Evolutionary conservation across 352 stramenopile species (phyloP).

Genomic region (Blastocystis hominis): DNA sequence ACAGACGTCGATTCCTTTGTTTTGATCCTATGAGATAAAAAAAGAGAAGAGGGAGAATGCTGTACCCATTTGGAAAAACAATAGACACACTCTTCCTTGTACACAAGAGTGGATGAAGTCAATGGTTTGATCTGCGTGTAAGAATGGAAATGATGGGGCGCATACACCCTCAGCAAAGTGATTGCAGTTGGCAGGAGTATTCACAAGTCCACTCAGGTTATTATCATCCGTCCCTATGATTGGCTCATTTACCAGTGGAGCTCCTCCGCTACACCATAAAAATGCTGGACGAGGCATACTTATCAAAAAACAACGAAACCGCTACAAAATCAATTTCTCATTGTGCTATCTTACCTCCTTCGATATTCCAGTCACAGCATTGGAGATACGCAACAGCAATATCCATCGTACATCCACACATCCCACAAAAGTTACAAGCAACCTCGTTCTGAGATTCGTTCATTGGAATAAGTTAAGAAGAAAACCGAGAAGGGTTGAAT

Average conservation of each 20-base stretch:
- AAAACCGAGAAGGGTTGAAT: neutral
- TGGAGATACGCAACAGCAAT: slow-evolving; percentile 20
- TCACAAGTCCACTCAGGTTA: neutral
- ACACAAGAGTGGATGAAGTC: neutral
- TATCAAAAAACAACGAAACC: slow-evolving; percentile 44
- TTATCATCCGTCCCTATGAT: neutral
- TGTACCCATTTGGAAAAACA: slow-evolving; percentile 26
- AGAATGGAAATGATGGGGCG: neutral
- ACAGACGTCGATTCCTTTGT: slow-evolving; percentile 36
- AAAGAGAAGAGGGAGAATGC: neutral
- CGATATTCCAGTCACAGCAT: neutral
- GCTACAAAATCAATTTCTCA: neutral
- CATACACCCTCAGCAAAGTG: neutral
- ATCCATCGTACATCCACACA: slow-evolving; percentile 31
- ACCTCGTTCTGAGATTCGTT: slow-evolving; percentile 26
- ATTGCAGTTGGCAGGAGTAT: neutral
- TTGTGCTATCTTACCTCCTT: neutral
- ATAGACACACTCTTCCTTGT: slow-evolving; percentile 39
- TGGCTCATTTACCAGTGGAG: neutral
- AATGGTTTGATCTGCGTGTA: neutral
- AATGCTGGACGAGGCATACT: neutral
- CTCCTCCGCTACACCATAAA: slow-evolving; percentile 20
- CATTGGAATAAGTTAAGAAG: slow-evolving; percentile 1
- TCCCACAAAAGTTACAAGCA: neutral
- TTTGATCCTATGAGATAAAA: neutral